These are phyloP conservation scores for Poronia punctata DNA, from an alignment of 495 filamentous ascomycete genomes.

Conservation along the genomic window DNA sequence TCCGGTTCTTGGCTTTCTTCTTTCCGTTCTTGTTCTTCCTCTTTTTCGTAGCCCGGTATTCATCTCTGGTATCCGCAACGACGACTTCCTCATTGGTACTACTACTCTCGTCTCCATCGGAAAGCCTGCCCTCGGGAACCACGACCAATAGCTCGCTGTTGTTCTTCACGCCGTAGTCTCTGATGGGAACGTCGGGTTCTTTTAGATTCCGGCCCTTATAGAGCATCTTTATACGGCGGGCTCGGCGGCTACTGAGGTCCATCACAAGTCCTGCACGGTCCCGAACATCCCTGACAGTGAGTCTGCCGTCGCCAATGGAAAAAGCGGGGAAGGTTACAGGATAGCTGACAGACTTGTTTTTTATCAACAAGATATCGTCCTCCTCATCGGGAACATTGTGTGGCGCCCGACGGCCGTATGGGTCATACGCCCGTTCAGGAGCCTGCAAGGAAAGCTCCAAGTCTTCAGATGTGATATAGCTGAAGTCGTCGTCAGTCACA, in stretches of 20 bases:
- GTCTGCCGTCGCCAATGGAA: slow-evolving; percentile 69
- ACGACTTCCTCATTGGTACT: slow-evolving; percentile 42
- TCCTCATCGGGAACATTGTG: slow-evolving; percentile 35
- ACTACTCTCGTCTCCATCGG: slow-evolving; percentile 46
- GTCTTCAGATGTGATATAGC: slow-evolving; percentile 72
- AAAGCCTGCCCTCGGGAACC: slow-evolving; percentile 45
- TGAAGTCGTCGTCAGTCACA: slow-evolving; percentile 71
- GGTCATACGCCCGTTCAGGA: slow-evolving; percentile 23
- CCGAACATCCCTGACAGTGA: slow-evolving; percentile 61
- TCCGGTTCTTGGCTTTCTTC: slow-evolving; percentile 23
- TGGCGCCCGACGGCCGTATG: slow-evolving; percentile 23
- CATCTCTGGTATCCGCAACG: slow-evolving; percentile 22
- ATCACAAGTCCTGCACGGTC: slow-evolving; percentile 57
- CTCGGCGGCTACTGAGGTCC: slow-evolving; percentile 50
- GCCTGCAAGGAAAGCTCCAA: slow-evolving; percentile 37
- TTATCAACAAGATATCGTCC: slow-evolving; percentile 73
- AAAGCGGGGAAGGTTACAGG: slow-evolving; percentile 73
- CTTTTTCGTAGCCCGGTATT: slow-evolving; percentile 32
- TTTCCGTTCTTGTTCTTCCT: slow-evolving; percentile 26
- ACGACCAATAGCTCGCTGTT: slow-evolving; percentile 60
- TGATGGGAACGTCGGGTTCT: slow-evolving; percentile 55
- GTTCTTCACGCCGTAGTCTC: slow-evolving; percentile 71
- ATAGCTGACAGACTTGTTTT: slow-evolving; percentile 63
- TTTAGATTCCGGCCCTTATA: slow-evolving; percentile 78
- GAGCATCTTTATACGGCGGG: slow-evolving; percentile 56